Percentiles rank a stretch among this genome's conserved stretches.
These are phyloP conservation scores for Zizania palustris DNA, from an alignment of 202 grass and related monocot genomes.

Conservation along the genomic window DNA sequence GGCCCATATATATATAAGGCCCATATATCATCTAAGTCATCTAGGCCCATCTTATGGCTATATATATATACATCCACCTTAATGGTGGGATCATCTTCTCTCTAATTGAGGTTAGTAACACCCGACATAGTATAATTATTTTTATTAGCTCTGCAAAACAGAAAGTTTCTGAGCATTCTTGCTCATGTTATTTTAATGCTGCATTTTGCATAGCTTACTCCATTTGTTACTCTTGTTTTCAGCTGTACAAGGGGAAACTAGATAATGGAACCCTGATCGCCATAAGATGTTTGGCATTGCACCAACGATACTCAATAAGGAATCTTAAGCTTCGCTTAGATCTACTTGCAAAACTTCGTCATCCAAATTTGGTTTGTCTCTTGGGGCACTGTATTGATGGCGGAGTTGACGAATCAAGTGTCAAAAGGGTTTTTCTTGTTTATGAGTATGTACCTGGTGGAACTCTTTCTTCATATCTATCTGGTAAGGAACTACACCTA, in stretches of 20 bases:
- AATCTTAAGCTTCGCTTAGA: conserved; percentile 94
- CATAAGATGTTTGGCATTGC: conserved; percentile 90
- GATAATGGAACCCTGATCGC: conserved; percentile 81
- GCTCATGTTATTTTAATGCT: neutral
- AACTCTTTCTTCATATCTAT: conserved; percentile 71
- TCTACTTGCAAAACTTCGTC: conserved; percentile 88
- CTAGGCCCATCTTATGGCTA: too few species aligned
- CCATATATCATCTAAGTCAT: too few species aligned
- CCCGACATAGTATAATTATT: too few species aligned
- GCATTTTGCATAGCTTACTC: neutral
- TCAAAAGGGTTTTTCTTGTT: conserved; percentile 89
- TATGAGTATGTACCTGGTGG: conserved; percentile 78
- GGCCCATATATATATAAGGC: too few species aligned
- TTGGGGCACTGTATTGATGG: conserved; percentile 91
- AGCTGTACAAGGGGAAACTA: conserved; percentile 92
- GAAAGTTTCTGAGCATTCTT: conserved; percentile 2
- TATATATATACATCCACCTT: too few species aligned
- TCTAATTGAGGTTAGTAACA: too few species aligned
- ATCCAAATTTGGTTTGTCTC: conserved; percentile 84
- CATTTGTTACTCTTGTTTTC: conserved; percentile 40
- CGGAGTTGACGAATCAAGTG: conserved; percentile 62
- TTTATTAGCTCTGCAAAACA: neutral
- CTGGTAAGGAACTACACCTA: conserved; percentile 54
- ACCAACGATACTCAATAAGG: conserved; percentile 84
- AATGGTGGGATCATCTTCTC: too few species aligned